These are phyloP conservation scores for Phytopythium litorale DNA, from an alignment of 352 stramenopile species.

Conservation along the genomic window DNA sequence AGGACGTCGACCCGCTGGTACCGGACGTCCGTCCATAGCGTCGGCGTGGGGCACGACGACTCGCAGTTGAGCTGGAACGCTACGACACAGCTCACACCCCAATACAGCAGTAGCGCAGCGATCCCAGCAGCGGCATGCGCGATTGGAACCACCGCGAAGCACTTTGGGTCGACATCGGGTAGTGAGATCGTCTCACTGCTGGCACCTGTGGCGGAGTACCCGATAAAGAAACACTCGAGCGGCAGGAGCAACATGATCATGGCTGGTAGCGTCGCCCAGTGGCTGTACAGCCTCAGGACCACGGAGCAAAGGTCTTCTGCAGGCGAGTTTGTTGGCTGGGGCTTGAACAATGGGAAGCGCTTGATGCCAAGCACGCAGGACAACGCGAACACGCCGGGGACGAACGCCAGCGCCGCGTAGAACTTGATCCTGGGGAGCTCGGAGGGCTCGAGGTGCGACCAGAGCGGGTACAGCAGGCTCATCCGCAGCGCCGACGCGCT, in stretches of 20 bases:
- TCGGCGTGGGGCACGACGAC: conserved; percentile 37
- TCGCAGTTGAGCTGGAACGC: conserved; percentile 64
- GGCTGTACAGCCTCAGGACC: conserved; percentile 45
- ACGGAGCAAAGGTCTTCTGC: conserved; percentile 49
- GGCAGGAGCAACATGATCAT: conserved; percentile 56
- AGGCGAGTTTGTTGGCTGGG: conserved; percentile 36
- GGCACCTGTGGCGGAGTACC: conserved; percentile 19
- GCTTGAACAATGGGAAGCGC: conserved; percentile 63
- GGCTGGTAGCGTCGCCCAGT: conserved; percentile 38
- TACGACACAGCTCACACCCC: conserved; percentile 24
- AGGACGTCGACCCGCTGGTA: conserved; percentile 35
- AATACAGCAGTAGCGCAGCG: conserved; percentile 24
- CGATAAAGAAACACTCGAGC: conserved; percentile 49
- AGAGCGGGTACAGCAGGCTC: conserved; percentile 43
- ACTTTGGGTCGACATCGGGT: conserved; percentile 22
- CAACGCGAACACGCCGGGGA: conserved; percentile 27
- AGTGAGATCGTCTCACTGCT: conserved; percentile 13
- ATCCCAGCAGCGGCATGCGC: conserved; percentile 25
- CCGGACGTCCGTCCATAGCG: conserved; percentile 54
- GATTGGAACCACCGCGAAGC: conserved; percentile 33
- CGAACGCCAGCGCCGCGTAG: conserved; percentile 37
- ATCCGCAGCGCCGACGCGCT: conserved; percentile 34
- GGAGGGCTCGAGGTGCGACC: conserved; percentile 33
- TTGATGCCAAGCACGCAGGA: conserved; percentile 34
- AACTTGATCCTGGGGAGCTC: conserved; percentile 29